These are phyloP conservation scores for Saprolegnia parasitica DNA, from an alignment of 352 stramenopile genomes.

Conservation along the genomic window DNA sequence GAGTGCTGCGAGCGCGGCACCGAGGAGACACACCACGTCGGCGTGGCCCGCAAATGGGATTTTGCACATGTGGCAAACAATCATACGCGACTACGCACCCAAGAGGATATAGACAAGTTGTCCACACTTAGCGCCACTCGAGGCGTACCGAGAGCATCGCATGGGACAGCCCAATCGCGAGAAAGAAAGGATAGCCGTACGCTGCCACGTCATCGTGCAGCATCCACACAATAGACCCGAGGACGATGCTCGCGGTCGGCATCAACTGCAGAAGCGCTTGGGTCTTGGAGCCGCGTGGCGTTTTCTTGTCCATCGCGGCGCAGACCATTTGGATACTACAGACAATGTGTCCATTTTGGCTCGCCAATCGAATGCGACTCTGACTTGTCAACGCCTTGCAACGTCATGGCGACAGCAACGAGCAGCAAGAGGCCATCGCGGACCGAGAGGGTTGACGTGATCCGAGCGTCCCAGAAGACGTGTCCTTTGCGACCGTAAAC, in stretches of 20 bases:
- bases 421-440: conserved; percentile 35
- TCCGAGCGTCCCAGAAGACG: conserved; percentile 51
- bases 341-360: not conserved
- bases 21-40: conserved; percentile 72
- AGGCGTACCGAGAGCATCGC: conserved; percentile 72
- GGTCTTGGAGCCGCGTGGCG: conserved; percentile 43
- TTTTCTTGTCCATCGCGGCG: conserved; percentile 27
- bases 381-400: not conserved
- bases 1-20: not conserved
- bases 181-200: conserved; percentile 71
- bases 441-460: conserved; percentile 63
- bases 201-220: conserved; percentile 52
- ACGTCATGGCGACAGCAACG: not conserved
- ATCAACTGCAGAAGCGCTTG: conserved; percentile 71
- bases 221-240: conserved; percentile 64
- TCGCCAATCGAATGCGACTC: not conserved
- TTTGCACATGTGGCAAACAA: conserved; percentile 87
- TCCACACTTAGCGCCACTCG: not conserved
- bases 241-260: conserved; percentile 47
- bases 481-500: conserved; percentile 38
- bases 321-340: conserved; percentile 56
- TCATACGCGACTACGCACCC: conserved; percentile 77
- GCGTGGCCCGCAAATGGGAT: conserved; percentile 73
- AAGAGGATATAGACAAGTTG: not conserved
- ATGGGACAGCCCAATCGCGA: conserved; percentile 71